Evolutionary conservation across 225 moss, liverwort and hornwort genomes (phyloP).

Genomic region (Anthoceros angustus): DNA sequence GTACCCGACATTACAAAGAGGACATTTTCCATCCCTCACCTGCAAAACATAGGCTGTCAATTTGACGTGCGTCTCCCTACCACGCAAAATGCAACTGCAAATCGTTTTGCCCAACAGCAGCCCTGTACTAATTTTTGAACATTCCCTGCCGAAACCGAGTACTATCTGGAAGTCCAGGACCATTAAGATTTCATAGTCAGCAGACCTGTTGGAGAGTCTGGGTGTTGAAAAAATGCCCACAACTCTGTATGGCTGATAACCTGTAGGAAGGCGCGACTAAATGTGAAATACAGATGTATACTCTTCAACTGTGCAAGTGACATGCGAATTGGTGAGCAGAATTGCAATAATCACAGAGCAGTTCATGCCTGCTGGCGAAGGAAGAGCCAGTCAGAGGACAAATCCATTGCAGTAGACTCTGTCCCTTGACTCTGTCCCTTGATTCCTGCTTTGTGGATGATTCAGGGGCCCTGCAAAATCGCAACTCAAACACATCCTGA

Average conservation of each 20-base stretch:
- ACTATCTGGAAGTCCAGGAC: too few species aligned
- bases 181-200: too few species aligned
- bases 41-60: background rate
- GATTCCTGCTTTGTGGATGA: background rate
- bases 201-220: background rate
- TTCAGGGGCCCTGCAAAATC: background rate
- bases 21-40: background rate
- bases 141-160: too few species aligned
- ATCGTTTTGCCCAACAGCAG: too few species aligned
- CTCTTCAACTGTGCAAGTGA: background rate
- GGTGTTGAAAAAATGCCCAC: background rate
- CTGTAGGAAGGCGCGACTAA: background rate
- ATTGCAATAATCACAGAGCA: background rate
- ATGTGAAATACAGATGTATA: background rate
- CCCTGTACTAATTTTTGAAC: too few species aligned
- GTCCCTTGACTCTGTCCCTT: background rate
- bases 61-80: too few species aligned
- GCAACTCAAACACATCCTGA: constrained; percentile 4
- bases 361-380: background rate
- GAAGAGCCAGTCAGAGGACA: background rate
- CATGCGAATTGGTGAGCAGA: background rate
- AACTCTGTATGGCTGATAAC: background rate
- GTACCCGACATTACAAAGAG: background rate
- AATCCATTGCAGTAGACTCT: background rate
- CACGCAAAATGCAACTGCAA: too few species aligned